Base-by-base conservation (phyloP, 2,329 filamentous ascomycete species). In the Epicoccum nigrum region DNA sequence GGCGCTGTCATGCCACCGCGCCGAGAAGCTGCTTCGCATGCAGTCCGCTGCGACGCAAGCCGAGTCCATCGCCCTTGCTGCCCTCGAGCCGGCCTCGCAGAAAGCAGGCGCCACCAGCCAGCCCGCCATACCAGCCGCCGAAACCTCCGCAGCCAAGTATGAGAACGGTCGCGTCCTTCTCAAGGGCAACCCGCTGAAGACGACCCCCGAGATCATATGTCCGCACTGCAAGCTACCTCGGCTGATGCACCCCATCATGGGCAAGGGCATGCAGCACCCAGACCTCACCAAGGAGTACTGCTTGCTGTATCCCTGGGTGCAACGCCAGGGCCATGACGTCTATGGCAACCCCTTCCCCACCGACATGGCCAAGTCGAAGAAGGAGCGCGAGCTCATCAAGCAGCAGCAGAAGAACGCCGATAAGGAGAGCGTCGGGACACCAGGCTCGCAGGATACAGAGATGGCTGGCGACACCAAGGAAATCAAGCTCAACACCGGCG, bases 311-410 rank as follows among this genome's bases (percentile, higher is more conserved):
- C 88, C 89, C 0, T 92, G 88, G 77, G 88, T 90, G 54, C 84
- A 89, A 60, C 86, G 89, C 69, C 80, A 85, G 2, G 88, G 88
- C 54, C 88, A 86, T 74, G 89, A 93, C 72, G 90, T 92, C 58
- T 92, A 92, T 72, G 89, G 88, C 42, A 90, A 92, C 73, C 89
- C 87, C 21, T 92, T 89, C 82, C 86, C 89, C 12, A 86, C 85
- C 15, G 86, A 87, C 17, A 82, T 87, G 54, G 88, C 88, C 54
- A 89, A 89, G 78, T 91, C 88, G 61, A 81, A 75, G 81, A 91
- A 89, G 79, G 88, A 86, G 70, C 85, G 86, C 77, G 83, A 86
- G 70, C 65, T 76, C 44, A 68, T 74, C 48, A 71, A 75, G 66
- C 63, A 76, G 58, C 69, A 76, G 63, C 65, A 75, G 54, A 73